Evolutionary conservation across 805 yeast genomes (phyloP), one percentile per base, ranked within the genome.

Genomic region (Nakazawaea ambrosiae): DNA sequence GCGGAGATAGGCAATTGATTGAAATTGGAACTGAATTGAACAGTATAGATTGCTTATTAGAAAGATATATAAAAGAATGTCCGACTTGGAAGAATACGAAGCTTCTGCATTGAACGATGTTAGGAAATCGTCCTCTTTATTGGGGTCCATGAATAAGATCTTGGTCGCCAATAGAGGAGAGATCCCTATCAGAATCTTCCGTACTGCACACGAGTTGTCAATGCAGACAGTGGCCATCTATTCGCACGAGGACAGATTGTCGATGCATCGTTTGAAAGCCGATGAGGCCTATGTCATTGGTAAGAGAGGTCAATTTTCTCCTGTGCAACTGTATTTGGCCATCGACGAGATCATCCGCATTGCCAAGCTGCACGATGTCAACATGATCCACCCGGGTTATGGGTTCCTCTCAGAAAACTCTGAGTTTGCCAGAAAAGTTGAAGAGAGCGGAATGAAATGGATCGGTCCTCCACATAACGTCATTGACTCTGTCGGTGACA

Each of bases 191-290:
- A 66, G 92, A 64, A 89, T 90, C 58, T 90, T 90, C 65, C 77
- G 98, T 65, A 81, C 97, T 26, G 98, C 98, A 44, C 98, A 92
- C 65, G 98, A 90, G 63, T 70, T 90, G 54, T 83, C 95, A 17
- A 86, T 92, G 95, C 88, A 85, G 55, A 89, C 98, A 0, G 96
- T 92, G 29, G 98, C 97, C 32, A 82, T 90, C 55, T 90, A 88
- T 62, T 88, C 97, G 25, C 95, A 90, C 58, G 97, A 92, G 64
- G 98, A 90, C 61, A 70, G 95, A 45, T 70, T 90, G 52, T 82
- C 95, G 10, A 86, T 88, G 89, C 97, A 92, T 66, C 73, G 97
- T 54, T 69, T 90, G 57, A 92, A 87, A 64, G 92, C 96, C 11
- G 96, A 87, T 57, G 96, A 87, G 64, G 84, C 95, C 25, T 90